Evolutionary conservation across 1,139 yeast genomes (phyloP).

Genomic region (Suhomyces bokatorum): DNA sequence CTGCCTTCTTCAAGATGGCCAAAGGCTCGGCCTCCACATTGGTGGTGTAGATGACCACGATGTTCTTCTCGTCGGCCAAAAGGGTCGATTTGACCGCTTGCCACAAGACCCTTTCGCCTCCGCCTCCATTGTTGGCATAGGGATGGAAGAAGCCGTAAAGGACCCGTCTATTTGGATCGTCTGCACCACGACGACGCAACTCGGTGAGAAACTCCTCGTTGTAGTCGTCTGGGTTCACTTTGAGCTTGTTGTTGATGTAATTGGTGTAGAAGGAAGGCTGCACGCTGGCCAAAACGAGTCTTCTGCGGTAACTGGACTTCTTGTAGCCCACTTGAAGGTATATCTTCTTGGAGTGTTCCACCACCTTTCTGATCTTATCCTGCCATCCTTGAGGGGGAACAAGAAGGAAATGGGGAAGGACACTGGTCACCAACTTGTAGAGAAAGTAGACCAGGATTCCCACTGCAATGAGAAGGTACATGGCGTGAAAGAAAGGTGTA

Average conservation of each 20-base stretch:
- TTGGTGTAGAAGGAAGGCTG: slow-evolving; percentile 53
- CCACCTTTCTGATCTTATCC: slow-evolving; percentile 37
- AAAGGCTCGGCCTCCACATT: slow-evolving; percentile 54
- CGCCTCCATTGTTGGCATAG: slow-evolving; percentile 94
- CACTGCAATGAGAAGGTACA: slow-evolving; percentile 9
- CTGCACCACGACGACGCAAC: slow-evolving; percentile 37
- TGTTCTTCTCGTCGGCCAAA: slow-evolving; percentile 45
- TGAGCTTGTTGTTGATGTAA: slow-evolving; percentile 39
- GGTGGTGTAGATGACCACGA: slow-evolving; percentile 80
- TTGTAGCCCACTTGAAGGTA: slow-evolving; percentile 41
- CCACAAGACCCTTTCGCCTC: slow-evolving; percentile 98
- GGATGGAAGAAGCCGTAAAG: slow-evolving; percentile 93
- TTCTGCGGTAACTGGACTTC: slow-evolving; percentile 50
- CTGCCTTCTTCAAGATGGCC: slow-evolving; percentile 58
- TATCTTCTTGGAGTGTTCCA: slow-evolving; percentile 36
- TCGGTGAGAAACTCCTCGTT: slow-evolving; percentile 28
- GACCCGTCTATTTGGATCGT: slow-evolving; percentile 41
- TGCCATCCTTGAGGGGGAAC: slow-evolving; percentile 50
- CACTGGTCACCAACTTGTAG: slow-evolving; percentile 23
- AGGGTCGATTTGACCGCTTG: slow-evolving; percentile 82
- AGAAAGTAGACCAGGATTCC: slow-evolving; percentile 15
- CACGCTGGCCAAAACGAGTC: slow-evolving; percentile 51
- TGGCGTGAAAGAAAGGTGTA: neutral
- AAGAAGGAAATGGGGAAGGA: slow-evolving; percentile 39
- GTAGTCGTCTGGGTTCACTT: slow-evolving; percentile 34